Evolutionary conservation across 1,284 basidiomycete species (phyloP), one percentile per base, ranked within the genome.

Genomic region (Takashimella koratensis): DNA sequence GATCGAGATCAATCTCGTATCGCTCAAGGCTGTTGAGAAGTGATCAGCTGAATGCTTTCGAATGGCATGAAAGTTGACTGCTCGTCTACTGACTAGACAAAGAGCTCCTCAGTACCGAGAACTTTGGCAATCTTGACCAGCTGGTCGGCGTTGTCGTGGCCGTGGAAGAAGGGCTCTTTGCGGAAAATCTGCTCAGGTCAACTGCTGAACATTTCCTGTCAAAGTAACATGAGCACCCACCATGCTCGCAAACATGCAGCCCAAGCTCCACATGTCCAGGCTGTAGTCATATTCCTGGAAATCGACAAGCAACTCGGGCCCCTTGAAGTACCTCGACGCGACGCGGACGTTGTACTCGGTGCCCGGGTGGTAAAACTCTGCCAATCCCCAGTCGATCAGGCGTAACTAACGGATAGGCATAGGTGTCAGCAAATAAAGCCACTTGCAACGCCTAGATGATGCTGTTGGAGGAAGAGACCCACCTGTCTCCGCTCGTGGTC

Each of bases 91-190:
- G 45, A 73, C 72, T 76, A 76, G 47, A 85, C 81, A 73, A 91
- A 96, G 20, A 98, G 79, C 67, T 94, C 94, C 65, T 98, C 95
- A 4, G 95, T 98, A 20, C 95, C 95, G 49, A 98, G 82, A 46
- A 98, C 94, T 77, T 97, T 97, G 54, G 92, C 87, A 62, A 98
- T 98, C 80, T 97, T 98, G 68, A 98, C 95, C 47, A 98, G 80
- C 73, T 98, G 95, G 77, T 98, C 96, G 71, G 95, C 96, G 76
- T 98, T 98, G 77, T 98, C 94, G 73, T 97, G 94, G 12, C 95
- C 95, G 71, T 98, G 95, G 84, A 98, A 98, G 80, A 98, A 96
- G n/a, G 95, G 95, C 72, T 98, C 95, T 77, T 98, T 98, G 64
- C 95, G 85, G 84, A 98, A 98, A 71, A 98, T 98, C 91, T 95